phyloP scores from a whole-genome alignment of 2,329 filamentous ascomycete genomes.

The Neonectria neomacrospora region DNA sequence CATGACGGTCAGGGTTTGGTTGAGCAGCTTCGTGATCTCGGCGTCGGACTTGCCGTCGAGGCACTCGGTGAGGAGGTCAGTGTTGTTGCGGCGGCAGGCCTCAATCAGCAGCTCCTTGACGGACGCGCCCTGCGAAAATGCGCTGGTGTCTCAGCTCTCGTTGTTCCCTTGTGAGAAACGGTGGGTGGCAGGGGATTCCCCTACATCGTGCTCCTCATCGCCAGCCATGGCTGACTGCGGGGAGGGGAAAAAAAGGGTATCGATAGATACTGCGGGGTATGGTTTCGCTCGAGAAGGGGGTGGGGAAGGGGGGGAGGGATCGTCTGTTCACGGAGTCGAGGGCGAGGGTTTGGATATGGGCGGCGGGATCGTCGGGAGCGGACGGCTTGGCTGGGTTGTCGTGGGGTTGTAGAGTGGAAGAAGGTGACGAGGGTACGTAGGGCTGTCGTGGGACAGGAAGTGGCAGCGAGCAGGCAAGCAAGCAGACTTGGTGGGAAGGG shows the following conservation, averaged over 20 bases:
- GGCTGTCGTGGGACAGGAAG: constrained; percentile 13
- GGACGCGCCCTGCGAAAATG: constrained; percentile 76
- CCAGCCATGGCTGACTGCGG: constrained; percentile 33
- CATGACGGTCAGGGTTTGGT: constrained; percentile 84
- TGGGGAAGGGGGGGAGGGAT: background rate
- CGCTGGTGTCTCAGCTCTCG: constrained; percentile 8
- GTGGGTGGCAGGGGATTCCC: background rate
- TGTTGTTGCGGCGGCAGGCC: constrained; percentile 93
- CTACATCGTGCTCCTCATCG: constrained; percentile 53
- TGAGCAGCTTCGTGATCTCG: constrained; percentile 81
- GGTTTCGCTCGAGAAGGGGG: background rate
- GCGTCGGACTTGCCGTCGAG: constrained; percentile 71
- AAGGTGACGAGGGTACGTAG: background rate
- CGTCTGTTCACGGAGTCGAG: background rate
- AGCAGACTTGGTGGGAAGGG: constrained; percentile 6
- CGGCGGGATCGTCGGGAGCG: background rate
- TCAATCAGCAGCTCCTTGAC: constrained; percentile 88
- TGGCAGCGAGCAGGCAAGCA: constrained; percentile 26
- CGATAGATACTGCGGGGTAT: background rate
- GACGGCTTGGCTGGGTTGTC: background rate
- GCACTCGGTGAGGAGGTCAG: constrained; percentile 81
- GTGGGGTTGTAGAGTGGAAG: background rate
- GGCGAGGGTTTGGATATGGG: background rate
- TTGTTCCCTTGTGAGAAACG: background rate
- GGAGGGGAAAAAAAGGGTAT: background rate